Conservation (phyloP, 805 yeast genomes). For the Pichia kluyveri region DNA sequence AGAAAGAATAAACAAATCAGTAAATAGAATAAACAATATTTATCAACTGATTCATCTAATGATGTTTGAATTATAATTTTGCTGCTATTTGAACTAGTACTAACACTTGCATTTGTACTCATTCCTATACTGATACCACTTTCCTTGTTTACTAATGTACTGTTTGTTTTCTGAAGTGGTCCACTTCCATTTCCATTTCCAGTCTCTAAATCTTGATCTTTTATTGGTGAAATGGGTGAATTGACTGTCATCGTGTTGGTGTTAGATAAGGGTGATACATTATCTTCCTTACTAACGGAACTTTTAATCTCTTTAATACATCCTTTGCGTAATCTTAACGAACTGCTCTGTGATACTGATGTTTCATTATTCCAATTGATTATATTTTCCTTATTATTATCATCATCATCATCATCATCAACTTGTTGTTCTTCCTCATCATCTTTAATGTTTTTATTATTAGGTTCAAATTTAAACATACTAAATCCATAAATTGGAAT, state of each 20-base stretch:
- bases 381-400: background rate
- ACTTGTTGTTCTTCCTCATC: background rate
- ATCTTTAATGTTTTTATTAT: background rate
- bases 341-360: background rate
- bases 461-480: constrained; percentile 2
- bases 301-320: background rate
- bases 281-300: too few species aligned
- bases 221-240: background rate
- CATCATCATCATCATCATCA: background rate
- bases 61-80: background rate
- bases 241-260: background rate
- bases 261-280: background rate
- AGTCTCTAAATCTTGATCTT: background rate
- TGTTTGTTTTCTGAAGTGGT: background rate
- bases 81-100: background rate
- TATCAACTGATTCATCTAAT: background rate
- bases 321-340: background rate
- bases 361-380: background rate
- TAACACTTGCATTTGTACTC: background rate
- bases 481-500: constrained; percentile 12
- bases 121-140: background rate
- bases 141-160: background rate
- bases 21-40: constrained; percentile 5
- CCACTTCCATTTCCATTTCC: too few species aligned
- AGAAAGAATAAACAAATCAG: background rate